Conservation (phyloP, 2,329 filamentous ascomycete species). For the Stylonectria norvegica region DNA sequence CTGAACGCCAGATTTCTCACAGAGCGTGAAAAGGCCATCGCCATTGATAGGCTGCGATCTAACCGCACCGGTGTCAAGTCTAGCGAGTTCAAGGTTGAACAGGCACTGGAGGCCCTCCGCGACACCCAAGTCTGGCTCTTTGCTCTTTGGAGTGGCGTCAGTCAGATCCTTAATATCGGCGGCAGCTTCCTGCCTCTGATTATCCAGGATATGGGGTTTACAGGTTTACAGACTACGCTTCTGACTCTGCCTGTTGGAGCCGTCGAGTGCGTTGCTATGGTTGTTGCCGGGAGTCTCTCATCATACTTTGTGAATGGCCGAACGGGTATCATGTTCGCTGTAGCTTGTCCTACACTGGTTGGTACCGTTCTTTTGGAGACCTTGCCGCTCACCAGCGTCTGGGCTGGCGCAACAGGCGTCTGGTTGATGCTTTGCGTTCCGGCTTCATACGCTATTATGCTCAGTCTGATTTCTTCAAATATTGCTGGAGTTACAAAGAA, state of each 20-base stretch:
- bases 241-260: neutral
- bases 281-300: neutral
- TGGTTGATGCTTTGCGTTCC: neutral
- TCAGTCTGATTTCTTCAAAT: constrained; percentile 2
- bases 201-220: neutral
- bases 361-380: neutral
- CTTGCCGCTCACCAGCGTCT: neutral
- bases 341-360: neutral
- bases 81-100: neutral
- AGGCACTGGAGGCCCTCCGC: neutral
- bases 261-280: neutral
- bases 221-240: neutral
- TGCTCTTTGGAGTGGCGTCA: neutral
- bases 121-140: neutral
- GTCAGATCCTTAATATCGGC: neutral
- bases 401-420: neutral
- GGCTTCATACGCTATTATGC: neutral
- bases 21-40: neutral
- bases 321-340: neutral
- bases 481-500: constrained; percentile 7
- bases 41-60: neutral
- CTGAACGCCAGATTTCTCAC: neutral
- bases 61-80: neutral
- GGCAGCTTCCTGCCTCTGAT: neutral
- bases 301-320: neutral